Conservation (phyloP, 768 basidiomycete genomes). For the Pleurotus salmoneostramineus region DNA sequence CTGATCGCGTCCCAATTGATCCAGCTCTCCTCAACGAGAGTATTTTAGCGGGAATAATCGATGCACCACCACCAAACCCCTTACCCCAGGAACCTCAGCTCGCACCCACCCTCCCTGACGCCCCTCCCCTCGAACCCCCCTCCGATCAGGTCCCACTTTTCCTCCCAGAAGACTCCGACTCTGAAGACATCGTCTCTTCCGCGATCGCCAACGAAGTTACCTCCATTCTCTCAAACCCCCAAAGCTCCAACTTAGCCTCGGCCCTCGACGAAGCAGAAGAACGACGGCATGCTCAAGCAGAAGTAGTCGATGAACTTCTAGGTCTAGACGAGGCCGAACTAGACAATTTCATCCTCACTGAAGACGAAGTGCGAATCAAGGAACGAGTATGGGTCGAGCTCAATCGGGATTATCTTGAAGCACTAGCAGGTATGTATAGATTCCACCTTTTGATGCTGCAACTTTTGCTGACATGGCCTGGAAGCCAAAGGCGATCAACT, state of each 20-base stretch:
- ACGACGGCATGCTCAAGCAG: slow-evolving; percentile 43
- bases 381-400: slow-evolving; percentile 93
- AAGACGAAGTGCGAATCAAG: slow-evolving; percentile 81
- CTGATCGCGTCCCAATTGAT: slow-evolving; percentile 41
- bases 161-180: slow-evolving; percentile 16
- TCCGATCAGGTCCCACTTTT: slow-evolving; percentile 5
- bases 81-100: slow-evolving; percentile 12
- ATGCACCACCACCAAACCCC: slow-evolving; percentile 35
- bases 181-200: slow-evolving; percentile 61
- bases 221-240: slow-evolving; percentile 56
- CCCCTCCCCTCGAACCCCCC: neutral
- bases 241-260: slow-evolving; percentile 52
- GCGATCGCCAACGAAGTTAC: slow-evolving; percentile 69
- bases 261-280: slow-evolving; percentile 69
- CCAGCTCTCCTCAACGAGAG: slow-evolving; percentile 60
- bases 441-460: slow-evolving; percentile 12
- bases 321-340: slow-evolving; percentile 92
- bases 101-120: neutral
- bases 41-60: slow-evolving; percentile 56
- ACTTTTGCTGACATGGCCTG: slow-evolving; percentile 40
- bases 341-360: slow-evolving; percentile 71
- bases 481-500: slow-evolving; percentile 67
- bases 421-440: slow-evolving; percentile 64
- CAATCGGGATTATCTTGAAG: slow-evolving; percentile 87
- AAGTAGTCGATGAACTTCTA: slow-evolving; percentile 55